Evolutionary conservation across 2,329 filamentous ascomycete species (phyloP).

Genomic region (Helminthosporium solani): DNA sequence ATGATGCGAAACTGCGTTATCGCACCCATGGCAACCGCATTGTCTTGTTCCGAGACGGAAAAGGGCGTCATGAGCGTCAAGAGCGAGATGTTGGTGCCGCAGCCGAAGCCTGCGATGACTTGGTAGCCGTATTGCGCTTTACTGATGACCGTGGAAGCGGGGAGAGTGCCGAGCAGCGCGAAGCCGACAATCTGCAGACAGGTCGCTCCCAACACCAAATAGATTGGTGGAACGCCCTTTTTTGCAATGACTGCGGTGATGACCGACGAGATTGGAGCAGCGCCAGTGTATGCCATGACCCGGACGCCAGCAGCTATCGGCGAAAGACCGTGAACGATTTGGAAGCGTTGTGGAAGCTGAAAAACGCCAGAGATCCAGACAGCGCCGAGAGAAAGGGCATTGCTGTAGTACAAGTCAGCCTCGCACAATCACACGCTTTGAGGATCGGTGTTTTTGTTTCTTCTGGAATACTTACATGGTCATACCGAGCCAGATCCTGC

Average conservation of each 20-base stretch:
- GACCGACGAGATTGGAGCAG: neutral
- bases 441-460: neutral
- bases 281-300: neutral
- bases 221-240: neutral
- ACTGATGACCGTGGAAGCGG: neutral
- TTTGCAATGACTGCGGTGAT: neutral
- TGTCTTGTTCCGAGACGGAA: neutral
- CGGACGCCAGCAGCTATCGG: neutral
- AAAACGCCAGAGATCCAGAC: neutral
- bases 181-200: neutral
- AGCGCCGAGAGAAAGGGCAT: neutral
- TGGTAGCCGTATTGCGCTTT: neutral
- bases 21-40: neutral
- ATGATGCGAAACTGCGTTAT: constrained; percentile 1
- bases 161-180: neutral
- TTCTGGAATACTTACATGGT: constrained; percentile 2
- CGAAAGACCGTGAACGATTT: neutral
- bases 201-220: neutral
- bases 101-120: neutral
- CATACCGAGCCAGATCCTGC: constrained; percentile 4
- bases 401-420: neutral
- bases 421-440: no score
- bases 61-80: neutral
- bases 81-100: neutral
- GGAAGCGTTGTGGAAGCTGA: neutral